Evolutionary conservation across 805 yeast genomes (phyloP).

Genomic region (Ascoidea rubescens): DNA sequence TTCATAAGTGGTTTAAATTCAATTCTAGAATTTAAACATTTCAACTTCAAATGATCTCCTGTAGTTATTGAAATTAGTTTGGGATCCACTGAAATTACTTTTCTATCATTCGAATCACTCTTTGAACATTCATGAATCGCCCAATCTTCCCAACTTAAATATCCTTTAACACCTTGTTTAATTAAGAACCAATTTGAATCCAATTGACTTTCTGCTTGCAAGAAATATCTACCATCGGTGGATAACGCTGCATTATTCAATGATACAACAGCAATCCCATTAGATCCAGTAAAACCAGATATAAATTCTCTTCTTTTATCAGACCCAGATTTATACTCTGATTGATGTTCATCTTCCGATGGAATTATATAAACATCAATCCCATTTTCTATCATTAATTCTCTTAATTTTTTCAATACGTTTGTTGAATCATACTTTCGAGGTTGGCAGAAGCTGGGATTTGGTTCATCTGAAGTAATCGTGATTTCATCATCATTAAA

Average conservation of each 20-base stretch:
- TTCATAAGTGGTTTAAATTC: conserved; percentile 22
- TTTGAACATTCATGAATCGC: conserved; percentile 18
- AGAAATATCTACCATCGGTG: conserved; percentile 49
- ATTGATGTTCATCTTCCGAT: conserved; percentile 50
- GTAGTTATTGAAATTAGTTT: conserved; percentile 40
- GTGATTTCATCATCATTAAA: too few species aligned
- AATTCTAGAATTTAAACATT: conserved; percentile 9
- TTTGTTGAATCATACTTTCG: conserved; percentile 18
- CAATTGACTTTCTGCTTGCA: conserved; percentile 42
- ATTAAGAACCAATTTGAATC: conserved; percentile 47
- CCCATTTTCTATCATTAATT: conserved; percentile 28
- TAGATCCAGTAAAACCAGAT: conserved; percentile 46
- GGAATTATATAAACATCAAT: conserved; percentile 41
- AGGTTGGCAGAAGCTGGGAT: not conserved
- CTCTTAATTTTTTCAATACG: conserved; percentile 25
- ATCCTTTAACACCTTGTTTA: conserved; percentile 34
- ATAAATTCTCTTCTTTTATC: conserved; percentile 46
- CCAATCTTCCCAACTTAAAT: conserved; percentile 49
- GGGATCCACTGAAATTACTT: conserved; percentile 57
- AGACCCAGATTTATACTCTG: conserved; percentile 39
- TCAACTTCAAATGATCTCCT: conserved; percentile 15
- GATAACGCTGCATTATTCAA: conserved; percentile 35
- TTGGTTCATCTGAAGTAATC: too few species aligned
- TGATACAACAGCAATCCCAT: conserved; percentile 46
- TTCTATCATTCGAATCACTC: conserved; percentile 7